phyloP scores from a whole-genome alignment of 208 protist genomes.

The Endotrypanum monterogeii region DNA sequence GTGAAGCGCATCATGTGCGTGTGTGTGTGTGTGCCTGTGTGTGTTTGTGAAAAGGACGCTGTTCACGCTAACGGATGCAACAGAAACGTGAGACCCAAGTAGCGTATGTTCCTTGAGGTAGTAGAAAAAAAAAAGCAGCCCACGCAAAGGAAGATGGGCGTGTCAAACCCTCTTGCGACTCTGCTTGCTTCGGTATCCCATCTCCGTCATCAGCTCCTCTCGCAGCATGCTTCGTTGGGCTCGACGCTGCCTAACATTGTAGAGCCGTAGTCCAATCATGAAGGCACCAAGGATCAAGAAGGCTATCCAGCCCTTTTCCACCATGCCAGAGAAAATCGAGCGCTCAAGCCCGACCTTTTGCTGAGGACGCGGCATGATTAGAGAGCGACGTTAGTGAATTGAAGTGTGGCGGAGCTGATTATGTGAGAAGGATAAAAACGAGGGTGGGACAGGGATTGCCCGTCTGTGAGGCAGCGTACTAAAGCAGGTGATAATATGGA shows the following conservation, averaged over 20 bases:
- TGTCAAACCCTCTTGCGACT: slow-evolving; percentile 25
- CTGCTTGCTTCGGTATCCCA: slow-evolving; percentile 40
- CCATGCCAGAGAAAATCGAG: slow-evolving; percentile 35
- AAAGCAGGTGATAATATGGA: no score
- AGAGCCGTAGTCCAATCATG: slow-evolving; percentile 77
- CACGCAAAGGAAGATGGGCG: not conserved
- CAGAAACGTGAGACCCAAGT: not conserved
- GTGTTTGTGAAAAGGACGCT: not conserved
- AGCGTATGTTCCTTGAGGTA: not conserved
- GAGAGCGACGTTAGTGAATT: not conserved
- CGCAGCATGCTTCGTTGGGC: slow-evolving; percentile 60
- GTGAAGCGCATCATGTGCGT: not conserved
- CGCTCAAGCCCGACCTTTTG: slow-evolving; percentile 32
- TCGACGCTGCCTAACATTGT: slow-evolving; percentile 73
- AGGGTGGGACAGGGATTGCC: not conserved
- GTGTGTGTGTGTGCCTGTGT: not conserved
- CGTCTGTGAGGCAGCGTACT: not conserved
- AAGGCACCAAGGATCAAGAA: slow-evolving; percentile 75
- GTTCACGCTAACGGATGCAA: not conserved
- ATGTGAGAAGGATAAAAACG: not conserved
- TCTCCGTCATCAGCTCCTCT: slow-evolving; percentile 67
- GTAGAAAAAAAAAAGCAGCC: not conserved
- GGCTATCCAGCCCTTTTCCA: slow-evolving; percentile 76
- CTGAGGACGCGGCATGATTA: slow-evolving; percentile 33
- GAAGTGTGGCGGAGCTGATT: not conserved